Evolutionary conservation across 73 alveolate species (phyloP).

Genomic region (Durusdinium trenchii): DNA sequence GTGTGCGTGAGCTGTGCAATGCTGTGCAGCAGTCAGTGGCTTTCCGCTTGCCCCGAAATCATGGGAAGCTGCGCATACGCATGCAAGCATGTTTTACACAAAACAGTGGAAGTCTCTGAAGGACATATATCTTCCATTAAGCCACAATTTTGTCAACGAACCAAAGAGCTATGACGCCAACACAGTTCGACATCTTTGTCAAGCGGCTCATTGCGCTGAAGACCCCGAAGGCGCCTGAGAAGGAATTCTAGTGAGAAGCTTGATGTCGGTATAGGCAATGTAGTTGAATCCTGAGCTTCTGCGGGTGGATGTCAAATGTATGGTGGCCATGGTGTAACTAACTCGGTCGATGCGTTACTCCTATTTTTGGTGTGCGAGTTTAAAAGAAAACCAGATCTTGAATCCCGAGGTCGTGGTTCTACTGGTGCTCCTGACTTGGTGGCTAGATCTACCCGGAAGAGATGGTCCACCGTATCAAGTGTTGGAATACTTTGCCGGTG

Average conservation of each 20-base stretch:
- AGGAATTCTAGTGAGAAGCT: not conserved
- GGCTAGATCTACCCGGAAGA: not conserved
- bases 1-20: too few species aligned
- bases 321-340: too few species aligned
- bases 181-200: slow-evolving; percentile 18
- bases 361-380: too few species aligned
- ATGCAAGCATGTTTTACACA: not conserved
- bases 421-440: slow-evolving; percentile 4
- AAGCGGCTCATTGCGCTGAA: not conserved
- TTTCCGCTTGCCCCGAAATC: too few species aligned
- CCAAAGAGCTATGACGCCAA: slow-evolving; percentile 19
- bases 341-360: too few species aligned
- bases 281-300: not conserved
- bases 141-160: too few species aligned
- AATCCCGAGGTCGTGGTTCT: not conserved
- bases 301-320: too few species aligned
- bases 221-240: slow-evolving; percentile 4
- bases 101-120: too few species aligned
- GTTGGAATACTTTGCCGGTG: not conserved
- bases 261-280: not conserved
- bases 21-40: too few species aligned
- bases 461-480: not conserved
- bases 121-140: too few species aligned
- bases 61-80: too few species aligned
- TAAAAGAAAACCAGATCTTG: too few species aligned